A percentile compares a stretch with the other conserved stretches of the same genome.
phyloP scores from a whole-genome alignment of 345 rosid species.

The Pugionium dolabratum region DNA sequence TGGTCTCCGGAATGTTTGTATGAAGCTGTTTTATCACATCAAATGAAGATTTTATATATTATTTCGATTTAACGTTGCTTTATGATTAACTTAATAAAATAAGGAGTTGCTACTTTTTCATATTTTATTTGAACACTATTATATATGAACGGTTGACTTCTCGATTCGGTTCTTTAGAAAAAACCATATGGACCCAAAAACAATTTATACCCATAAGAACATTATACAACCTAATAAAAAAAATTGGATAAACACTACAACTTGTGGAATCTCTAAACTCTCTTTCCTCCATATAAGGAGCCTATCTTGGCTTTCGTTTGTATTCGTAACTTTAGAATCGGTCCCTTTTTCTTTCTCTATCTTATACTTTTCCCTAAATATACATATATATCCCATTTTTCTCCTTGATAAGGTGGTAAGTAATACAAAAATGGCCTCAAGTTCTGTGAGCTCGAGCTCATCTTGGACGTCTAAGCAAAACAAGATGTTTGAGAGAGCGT shows the following conservation, averaged over 20 bases:
- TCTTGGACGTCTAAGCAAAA: conserved; percentile 78
- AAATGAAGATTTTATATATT: background rate
- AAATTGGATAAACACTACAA: conserved; percentile 28
- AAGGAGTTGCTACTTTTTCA: background rate
- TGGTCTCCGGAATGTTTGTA: background rate
- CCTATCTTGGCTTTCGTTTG: conserved; percentile 2
- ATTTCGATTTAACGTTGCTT: too few species aligned
- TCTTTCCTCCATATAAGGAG: conserved; percentile 39
- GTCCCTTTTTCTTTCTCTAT: too few species aligned
- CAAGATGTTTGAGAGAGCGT: conserved; percentile 83
- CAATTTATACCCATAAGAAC: conserved; percentile 32
- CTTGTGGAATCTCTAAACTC: conserved; percentile 27
- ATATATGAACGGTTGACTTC: conserved; percentile 5
- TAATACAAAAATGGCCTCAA: conserved; percentile 26
- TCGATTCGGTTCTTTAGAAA: conserved; percentile 11
- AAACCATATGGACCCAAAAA: conserved; percentile 29
- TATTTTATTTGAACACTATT: background rate
- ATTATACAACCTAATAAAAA: conserved; percentile 1
- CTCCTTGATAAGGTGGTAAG: background rate
- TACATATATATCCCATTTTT: background rate
- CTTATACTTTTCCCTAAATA: background rate
- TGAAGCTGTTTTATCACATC: conserved; percentile 2
- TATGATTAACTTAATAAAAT: background rate
- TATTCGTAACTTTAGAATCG: too few species aligned
- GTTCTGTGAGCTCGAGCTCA: conserved; percentile 51